These are phyloP conservation scores for Acacia confusa DNA, from an alignment of 306 rosid species.

Conservation along the genomic window DNA sequence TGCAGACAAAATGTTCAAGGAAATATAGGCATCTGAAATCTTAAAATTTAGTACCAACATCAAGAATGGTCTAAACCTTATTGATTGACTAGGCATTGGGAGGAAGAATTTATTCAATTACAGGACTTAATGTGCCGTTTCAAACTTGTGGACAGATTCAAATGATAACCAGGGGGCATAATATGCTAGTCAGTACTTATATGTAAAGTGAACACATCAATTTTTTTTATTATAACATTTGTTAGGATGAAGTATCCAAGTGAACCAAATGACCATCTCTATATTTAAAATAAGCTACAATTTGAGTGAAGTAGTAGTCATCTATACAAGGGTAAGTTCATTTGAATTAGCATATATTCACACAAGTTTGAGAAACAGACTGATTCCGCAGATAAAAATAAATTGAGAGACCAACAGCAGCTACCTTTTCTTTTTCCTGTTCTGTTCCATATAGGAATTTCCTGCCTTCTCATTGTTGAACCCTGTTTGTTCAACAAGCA, in stretches of 20 bases:
- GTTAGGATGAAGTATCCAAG: not conserved
- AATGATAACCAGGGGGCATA: not conserved
- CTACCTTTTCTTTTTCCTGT: slow-evolving; percentile 60
- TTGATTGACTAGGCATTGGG: not conserved
- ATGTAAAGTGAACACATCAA: not conserved
- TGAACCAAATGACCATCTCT: not conserved
- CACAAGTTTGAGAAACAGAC: not conserved
- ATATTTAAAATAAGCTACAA: slow-evolving; percentile 2
- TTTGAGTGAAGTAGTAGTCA: not conserved
- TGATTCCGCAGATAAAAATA: not conserved
- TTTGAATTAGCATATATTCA: not conserved
- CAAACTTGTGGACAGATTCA: not conserved
- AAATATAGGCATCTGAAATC: not conserved
- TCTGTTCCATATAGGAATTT: slow-evolving; percentile 45
- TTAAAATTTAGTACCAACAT: not conserved
- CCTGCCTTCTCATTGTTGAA: slow-evolving; percentile 43
- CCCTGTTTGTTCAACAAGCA: slow-evolving; percentile 49
- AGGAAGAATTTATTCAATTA: not conserved
- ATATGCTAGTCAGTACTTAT: not conserved
- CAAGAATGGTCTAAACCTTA: not conserved
- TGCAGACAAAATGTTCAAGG: not conserved
- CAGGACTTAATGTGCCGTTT: not conserved
- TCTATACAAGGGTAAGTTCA: not conserved
- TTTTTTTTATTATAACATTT: not conserved
- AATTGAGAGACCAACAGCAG: slow-evolving; percentile 28